Base-by-base conservation (phyloP, 2,329 filamentous ascomycete genomes). In the Phaeosphaeriaceae sp. region DNA sequence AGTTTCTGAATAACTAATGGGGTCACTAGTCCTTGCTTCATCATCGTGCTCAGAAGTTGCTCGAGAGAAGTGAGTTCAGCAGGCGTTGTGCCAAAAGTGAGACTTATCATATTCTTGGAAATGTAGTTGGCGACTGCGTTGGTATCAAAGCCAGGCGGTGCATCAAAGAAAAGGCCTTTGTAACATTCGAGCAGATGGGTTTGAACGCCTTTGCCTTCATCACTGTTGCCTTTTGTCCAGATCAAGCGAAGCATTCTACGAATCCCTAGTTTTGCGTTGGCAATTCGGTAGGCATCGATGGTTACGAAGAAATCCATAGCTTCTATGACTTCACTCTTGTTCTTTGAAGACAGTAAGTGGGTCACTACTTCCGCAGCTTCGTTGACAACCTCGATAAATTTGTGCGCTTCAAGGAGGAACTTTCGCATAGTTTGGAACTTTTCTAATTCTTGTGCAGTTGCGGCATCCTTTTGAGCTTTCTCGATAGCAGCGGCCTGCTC, bases 211-310 rank as follows among this genome's bases (percentile, higher is more conserved):
- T 97, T 99, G 64, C 95, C 94, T 79, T 99, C 95, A 66, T 99
- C 94, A 64, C 92, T 97, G 76, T 97, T 99, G 62, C 94, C 93
- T 76, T 99, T 99, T 57, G 94, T 99, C 94, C 94, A 99, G 72
- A 99, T 99, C 16, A 99, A 81, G 44, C 93, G 87, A 56, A 99
- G 81, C 94, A 99, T 99, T 48, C 92, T 88, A 50, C 93, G 85
- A 66, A 99, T 97, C 48, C 95, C 94, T 32, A 88, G 77, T 72
- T 96, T 92, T 68, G 95, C 92, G 60, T 94, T 90, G 72, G 97
- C 90, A 50, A 99, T 88, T 72, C 95, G 94, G 81, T 97, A 97
- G 5, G 92, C 93, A 71, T 99, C 92, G 36, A 94, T 88, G 36
- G 96, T 86, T 61, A 95, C 92, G 61, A 99, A 96, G 75, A 95